Percentiles rank a stretch among this genome's conserved stretches.
phyloP scores from a whole-genome alignment of 441 rosid genomes.

The Gossypium davidsonii region DNA sequence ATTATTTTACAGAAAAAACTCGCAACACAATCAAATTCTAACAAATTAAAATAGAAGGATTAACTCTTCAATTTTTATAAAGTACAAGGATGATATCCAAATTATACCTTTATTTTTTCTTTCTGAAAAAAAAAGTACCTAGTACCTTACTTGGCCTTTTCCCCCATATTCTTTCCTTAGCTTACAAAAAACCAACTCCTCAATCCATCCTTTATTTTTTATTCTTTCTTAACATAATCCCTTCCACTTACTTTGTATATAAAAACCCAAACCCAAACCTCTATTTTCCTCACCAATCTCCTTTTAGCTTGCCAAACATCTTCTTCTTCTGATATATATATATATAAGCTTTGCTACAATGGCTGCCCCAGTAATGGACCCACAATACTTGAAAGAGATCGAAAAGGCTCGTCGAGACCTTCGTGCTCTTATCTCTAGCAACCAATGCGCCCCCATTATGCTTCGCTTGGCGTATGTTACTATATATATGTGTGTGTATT shows the following conservation, averaged over 20 bases:
- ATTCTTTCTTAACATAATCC: slow-evolving; percentile 4
- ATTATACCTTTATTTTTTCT: too few relatives aligned
- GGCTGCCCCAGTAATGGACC: slow-evolving; percentile 29
- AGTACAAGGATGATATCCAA: too few relatives aligned
- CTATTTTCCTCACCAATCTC: not conserved
- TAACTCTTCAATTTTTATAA: too few relatives aligned
- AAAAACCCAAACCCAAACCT: not conserved
- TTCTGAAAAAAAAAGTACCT: too few relatives aligned
- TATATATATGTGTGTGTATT: not conserved
- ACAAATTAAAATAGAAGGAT: too few relatives aligned
- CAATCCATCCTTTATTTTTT: not conserved
- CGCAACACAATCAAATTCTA: too few relatives aligned
- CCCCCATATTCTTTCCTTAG: not conserved
- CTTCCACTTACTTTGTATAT: not conserved
- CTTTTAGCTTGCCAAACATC: not conserved
- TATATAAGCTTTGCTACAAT: not conserved
- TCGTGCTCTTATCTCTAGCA: slow-evolving; percentile 61
- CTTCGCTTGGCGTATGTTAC: slow-evolving; percentile 75
- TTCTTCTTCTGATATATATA: not conserved
- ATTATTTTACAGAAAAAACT: too few relatives aligned
- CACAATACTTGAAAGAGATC: slow-evolving; percentile 57
- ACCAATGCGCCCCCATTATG: slow-evolving; percentile 61
- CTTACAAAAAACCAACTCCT: not conserved
- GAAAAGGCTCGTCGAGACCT: slow-evolving; percentile 70
- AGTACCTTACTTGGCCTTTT: not conserved